These are phyloP conservation scores for Talaromyces sp. DNA, from an alignment of 2,329 filamentous ascomycete genomes.

Conservation along the genomic window DNA sequence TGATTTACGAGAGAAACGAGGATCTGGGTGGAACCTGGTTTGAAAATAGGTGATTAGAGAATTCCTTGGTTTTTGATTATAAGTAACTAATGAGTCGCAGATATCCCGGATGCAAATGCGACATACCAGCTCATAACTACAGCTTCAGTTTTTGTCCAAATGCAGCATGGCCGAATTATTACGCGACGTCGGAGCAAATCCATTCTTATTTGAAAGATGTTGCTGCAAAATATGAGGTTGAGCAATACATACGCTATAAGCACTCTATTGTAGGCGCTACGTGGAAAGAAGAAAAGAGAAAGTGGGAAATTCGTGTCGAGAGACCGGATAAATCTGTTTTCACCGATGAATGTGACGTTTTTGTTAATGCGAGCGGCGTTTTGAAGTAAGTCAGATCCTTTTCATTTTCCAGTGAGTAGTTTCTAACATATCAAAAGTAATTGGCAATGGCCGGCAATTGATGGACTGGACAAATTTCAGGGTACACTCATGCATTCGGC, in stretches of 20 bases:
- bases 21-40: slow-evolving; percentile 2
- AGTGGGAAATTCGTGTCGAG: slow-evolving; percentile 29
- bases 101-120: slow-evolving; percentile 13
- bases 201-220: slow-evolving; percentile 14
- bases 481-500: slow-evolving; percentile 33
- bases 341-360: slow-evolving; percentile 24
- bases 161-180: slow-evolving; percentile 18
- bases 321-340: slow-evolving; percentile 12
- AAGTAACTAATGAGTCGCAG: neutral
- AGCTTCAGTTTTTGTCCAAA: neutral
- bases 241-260: slow-evolving; percentile 27
- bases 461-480: slow-evolving; percentile 33
- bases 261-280: slow-evolving; percentile 25
- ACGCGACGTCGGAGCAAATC: neutral
- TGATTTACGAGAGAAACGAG: neutral
- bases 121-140: slow-evolving; percentile 12
- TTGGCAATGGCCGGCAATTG: slow-evolving; percentile 26
- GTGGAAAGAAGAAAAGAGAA: slow-evolving; percentile 29
- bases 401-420: neutral
- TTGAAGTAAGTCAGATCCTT: slow-evolving; percentile 21
- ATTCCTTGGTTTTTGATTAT: no score
- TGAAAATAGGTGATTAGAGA: neutral
- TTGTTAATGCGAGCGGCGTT: slow-evolving; percentile 30
- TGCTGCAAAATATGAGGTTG: slow-evolving; percentile 26
- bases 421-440: neutral